These are phyloP conservation scores for Cryphonectria carpinicola DNA, from an alignment of 2,329 filamentous ascomycete species.

Conservation along the genomic window DNA sequence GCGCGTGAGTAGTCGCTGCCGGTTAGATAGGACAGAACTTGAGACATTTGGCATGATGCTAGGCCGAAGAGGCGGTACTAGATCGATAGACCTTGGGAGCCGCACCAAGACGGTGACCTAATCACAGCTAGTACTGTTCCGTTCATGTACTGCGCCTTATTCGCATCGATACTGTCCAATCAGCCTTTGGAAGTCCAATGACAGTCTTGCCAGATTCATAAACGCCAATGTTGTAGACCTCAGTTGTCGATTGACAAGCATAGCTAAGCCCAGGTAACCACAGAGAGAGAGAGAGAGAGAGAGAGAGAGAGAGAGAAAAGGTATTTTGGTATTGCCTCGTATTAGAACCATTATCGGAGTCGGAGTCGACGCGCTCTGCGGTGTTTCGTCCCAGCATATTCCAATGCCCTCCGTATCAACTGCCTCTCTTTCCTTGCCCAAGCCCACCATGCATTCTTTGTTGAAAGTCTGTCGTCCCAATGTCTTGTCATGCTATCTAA, in stretches of 20 bases:
- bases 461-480: not conserved
- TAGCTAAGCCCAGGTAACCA: not conserved
- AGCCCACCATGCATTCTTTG: not conserved
- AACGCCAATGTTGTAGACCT: not conserved
- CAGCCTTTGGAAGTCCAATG: not conserved
- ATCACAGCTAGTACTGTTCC: not conserved
- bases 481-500: not conserved
- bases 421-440: not conserved
- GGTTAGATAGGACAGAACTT: not conserved
- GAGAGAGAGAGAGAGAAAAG: not conserved
- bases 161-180: not conserved
- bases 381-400: not conserved
- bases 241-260: not conserved
- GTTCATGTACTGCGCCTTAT: not conserved
- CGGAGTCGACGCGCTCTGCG: not conserved
- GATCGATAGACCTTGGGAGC: not conserved
- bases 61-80: not conserved
- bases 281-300: not conserved
- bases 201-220: not conserved
- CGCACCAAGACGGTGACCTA: not conserved
- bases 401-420: not conserved
- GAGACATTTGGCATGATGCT: not conserved
- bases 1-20: not conserved
- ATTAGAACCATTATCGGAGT: slow-evolving; percentile 22
- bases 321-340: not conserved